Percentiles rank a stretch among this genome's conserved stretches.
These are phyloP conservation scores for Penicillium sp. DNA, from an alignment of 2,329 filamentous ascomycete species.

Conservation along the genomic window DNA sequence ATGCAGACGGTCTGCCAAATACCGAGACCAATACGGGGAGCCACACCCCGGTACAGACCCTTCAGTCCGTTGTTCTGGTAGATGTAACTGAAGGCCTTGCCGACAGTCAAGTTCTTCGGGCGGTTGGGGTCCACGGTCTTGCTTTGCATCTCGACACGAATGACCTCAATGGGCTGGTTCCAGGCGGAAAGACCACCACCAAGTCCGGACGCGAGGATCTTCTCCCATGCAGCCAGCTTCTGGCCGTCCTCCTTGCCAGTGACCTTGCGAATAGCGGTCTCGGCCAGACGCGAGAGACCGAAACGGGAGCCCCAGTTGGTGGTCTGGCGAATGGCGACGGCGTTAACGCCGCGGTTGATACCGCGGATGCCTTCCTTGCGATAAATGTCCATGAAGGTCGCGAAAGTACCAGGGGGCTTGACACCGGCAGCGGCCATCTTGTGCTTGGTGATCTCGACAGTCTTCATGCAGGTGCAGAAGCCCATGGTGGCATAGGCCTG, in stretches of 20 bases:
- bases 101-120: conserved; percentile 98
- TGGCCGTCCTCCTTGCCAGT: conserved; percentile 77
- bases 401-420: conserved; percentile 85
- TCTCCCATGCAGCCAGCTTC: conserved; percentile 77
- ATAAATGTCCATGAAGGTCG: conserved; percentile 97
- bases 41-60: conserved; percentile 93
- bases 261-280: conserved; percentile 76
- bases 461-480: conserved; percentile 99
- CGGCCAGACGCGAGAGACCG: conserved; percentile 85
- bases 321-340: conserved; percentile 97
- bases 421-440: conserved; percentile 82
- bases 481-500: conserved; percentile 99
- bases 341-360: conserved; percentile 98
- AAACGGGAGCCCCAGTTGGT: conserved; percentile 99
- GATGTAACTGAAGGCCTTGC: conserved; percentile 78
- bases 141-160: conserved; percentile 99
- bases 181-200: conserved; percentile 95
- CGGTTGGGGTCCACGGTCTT: conserved; percentile 97
- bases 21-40: conserved; percentile 88
- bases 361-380: conserved; percentile 87
- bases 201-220: conserved; percentile 79
- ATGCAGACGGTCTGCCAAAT: conserved; percentile 99
- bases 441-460: conserved; percentile 98
- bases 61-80: conserved; percentile 83
- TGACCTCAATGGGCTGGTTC: conserved; percentile 99